phyloP scores from a whole-genome alignment of 2,329 filamentous ascomycete genomes.

The Monosporascus sp. region DNA sequence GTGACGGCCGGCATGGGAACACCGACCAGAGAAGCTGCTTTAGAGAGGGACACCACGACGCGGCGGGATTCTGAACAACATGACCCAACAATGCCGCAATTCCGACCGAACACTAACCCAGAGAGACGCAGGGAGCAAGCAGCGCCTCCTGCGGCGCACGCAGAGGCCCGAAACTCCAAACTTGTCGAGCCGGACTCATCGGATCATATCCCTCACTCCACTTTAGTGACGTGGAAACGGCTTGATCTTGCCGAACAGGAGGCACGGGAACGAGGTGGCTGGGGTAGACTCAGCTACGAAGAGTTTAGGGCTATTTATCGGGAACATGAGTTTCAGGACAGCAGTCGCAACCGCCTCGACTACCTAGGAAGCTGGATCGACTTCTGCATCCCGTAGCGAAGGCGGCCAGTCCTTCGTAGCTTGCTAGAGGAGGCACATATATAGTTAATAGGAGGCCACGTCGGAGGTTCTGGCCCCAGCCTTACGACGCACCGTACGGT shows the following conservation, averaged over 20 bases:
- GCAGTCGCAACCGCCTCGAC: conserved; percentile 60
- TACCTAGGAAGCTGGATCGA: conserved; percentile 93
- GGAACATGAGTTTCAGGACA: conserved; percentile 52
- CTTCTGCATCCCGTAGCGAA: conserved; percentile 57
- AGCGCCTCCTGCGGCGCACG: not conserved
- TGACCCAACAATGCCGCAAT: conserved; percentile 66
- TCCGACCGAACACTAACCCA: conserved; percentile 51
- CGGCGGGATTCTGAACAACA: conserved; percentile 24
- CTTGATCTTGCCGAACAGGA: conserved; percentile 65
- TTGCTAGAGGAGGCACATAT: too few species aligned
- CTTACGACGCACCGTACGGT: too few species aligned
- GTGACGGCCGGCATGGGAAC: conserved; percentile 8
- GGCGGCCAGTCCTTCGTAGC: not conserved
- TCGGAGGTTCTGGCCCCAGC: too few species aligned
- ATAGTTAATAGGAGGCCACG: too few species aligned
- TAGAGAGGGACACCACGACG: not conserved
- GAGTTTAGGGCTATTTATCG: conserved; percentile 75
- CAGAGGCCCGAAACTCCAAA: conserved; percentile 4
- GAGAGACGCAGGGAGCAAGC: not conserved
- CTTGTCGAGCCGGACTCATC: conserved; percentile 18
- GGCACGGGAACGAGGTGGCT: conserved; percentile 68
- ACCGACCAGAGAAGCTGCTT: conserved; percentile 15
- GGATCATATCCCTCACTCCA: conserved; percentile 26
- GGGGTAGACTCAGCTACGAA: conserved; percentile 68
- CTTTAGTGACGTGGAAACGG: conserved; percentile 44